Percentiles rank a stretch among this genome's conserved stretches.
Evolutionary conservation across 305 asterid genomes (phyloP).

Genomic region (Plantago coronopus): DNA sequence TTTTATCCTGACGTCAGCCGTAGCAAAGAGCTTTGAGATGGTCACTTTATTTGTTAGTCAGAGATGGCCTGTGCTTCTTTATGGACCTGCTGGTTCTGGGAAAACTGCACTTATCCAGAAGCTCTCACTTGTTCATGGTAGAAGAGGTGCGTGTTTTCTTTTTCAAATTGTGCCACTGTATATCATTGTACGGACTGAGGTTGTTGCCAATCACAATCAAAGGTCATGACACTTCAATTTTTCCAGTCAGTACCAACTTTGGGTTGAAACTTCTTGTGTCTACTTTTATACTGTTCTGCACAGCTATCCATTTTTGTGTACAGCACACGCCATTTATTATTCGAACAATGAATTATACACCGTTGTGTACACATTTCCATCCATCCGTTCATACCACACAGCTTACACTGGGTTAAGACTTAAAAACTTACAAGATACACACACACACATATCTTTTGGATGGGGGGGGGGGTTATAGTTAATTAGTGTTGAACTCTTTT

Average conservation of each 20-base stretch:
- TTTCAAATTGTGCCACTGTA: neutral
- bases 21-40: slow-evolving; percentile 74
- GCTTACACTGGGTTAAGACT: neutral
- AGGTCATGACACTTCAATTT: no score
- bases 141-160: slow-evolving; percentile 47
- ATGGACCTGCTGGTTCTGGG: slow-evolving; percentile 92
- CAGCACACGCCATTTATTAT: neutral
- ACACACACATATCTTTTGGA: no score
- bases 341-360: neutral
- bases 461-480: no score
- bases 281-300: neutral
- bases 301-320: neutral
- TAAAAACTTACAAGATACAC: no score
- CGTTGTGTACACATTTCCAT: neutral
- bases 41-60: slow-evolving; percentile 76
- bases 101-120: slow-evolving; percentile 72
- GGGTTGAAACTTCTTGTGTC: neutral
- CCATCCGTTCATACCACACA: neutral
- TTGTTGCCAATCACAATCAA: neutral
- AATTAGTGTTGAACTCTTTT: no score
- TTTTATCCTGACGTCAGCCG: slow-evolving; percentile 62
- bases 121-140: slow-evolving; percentile 57
- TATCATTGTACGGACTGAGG: neutral
- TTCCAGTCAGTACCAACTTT: neutral
- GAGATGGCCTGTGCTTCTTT: slow-evolving; percentile 95